Evolutionary conservation across 495 filamentous ascomycete species (phyloP).

Genomic region (Neurospora cerealis): DNA sequence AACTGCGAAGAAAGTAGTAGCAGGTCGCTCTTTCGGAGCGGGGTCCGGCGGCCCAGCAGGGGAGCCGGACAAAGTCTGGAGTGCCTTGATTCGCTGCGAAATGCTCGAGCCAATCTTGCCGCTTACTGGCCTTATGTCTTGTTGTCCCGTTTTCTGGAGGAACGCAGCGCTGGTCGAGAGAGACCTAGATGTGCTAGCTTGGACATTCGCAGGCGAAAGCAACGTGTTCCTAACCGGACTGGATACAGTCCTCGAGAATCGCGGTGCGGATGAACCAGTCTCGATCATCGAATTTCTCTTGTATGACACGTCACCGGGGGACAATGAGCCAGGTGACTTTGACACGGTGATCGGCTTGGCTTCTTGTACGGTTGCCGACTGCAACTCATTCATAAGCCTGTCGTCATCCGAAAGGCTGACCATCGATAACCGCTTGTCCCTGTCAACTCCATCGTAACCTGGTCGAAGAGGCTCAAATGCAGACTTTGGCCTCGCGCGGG

Average conservation of each 20-base stretch:
- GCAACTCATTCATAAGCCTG: slow-evolving; percentile 81
- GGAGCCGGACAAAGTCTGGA: slow-evolving; percentile 59
- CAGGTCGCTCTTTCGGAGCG: slow-evolving; percentile 21
- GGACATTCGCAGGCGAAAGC: slow-evolving; percentile 28
- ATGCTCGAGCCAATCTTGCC: slow-evolving; percentile 80
- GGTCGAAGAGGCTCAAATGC: slow-evolving; percentile 48
- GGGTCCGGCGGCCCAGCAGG: slow-evolving; percentile 16
- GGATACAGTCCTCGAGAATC: slow-evolving; percentile 33
- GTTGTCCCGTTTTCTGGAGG: slow-evolving; percentile 37
- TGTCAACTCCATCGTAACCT: slow-evolving; percentile 24
- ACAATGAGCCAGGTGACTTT: slow-evolving; percentile 51
- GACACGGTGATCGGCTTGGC: slow-evolving; percentile 74
- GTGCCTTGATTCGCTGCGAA: slow-evolving; percentile 78
- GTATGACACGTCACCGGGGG: neutral
- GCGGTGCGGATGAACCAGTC: slow-evolving; percentile 11
- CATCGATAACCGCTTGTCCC: slow-evolving; percentile 47
- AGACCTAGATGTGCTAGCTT: slow-evolving; percentile 30
- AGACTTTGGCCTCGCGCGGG: slow-evolving; percentile 35
- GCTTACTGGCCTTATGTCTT: slow-evolving; percentile 54
- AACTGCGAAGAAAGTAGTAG: slow-evolving; percentile 43
- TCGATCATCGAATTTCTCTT: slow-evolving; percentile 9
- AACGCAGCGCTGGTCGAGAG: slow-evolving; percentile 38
- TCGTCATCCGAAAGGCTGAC: slow-evolving; percentile 70
- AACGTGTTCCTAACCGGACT: slow-evolving; percentile 36
- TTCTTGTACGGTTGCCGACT: slow-evolving; percentile 70